Evolutionary conservation across 2,329 filamentous ascomycete genomes (phyloP).

Genomic region (Epichloe sylvatica): DNA sequence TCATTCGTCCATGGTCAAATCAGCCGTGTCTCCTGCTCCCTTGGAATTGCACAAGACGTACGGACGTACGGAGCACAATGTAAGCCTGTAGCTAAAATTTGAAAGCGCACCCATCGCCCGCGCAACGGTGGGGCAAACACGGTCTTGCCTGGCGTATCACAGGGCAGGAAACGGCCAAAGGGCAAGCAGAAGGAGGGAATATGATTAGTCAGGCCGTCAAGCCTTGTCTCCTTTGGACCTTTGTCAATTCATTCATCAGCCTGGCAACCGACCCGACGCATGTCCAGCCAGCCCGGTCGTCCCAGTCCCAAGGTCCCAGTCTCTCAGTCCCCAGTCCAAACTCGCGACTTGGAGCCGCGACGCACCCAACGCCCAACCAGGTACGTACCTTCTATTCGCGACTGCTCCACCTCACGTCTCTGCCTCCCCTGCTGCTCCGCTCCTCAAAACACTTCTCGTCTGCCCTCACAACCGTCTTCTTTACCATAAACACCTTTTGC

Average conservation of each 20-base stretch:
- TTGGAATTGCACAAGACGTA: background rate
- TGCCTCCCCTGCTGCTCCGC: slow-evolving; percentile 19
- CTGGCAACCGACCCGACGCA: slow-evolving; percentile 6
- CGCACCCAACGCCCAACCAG: background rate
- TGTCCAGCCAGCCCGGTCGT: background rate
- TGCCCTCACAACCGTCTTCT: slow-evolving; percentile 18
- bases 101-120: slow-evolving; percentile 1
- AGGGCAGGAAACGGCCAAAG: background rate
- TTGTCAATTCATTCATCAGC: background rate
- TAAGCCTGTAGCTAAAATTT: background rate
- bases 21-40: background rate
- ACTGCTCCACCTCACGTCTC: slow-evolving; percentile 11
- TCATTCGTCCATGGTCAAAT: too few relatives aligned
- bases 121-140: slow-evolving; percentile 7
- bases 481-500: slow-evolving; percentile 22
- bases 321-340: background rate
- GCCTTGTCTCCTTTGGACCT: background rate
- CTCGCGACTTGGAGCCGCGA: slow-evolving; percentile 7
- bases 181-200: background rate
- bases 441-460: slow-evolving; percentile 25
- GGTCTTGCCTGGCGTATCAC: slow-evolving; percentile 2
- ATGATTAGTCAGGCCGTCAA: background rate
- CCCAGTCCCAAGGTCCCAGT: background rate
- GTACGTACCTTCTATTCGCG: slow-evolving; percentile 10
- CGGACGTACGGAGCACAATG: background rate